phyloP scores from a whole-genome alignment of 768 basidiomycete genomes.

The Suillus spraguei region DNA sequence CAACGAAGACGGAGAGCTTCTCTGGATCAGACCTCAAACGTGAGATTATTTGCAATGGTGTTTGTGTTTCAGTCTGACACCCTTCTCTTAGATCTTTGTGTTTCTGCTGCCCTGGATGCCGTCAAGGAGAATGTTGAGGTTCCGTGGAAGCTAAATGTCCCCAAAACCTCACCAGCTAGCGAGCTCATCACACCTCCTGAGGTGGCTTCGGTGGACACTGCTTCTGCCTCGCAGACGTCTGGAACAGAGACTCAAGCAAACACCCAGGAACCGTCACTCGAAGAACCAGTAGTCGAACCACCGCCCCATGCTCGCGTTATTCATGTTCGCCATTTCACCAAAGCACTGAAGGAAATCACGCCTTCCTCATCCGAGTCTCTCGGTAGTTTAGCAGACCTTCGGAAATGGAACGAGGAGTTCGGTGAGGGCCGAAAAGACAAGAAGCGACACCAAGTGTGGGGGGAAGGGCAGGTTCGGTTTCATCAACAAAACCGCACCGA shows the following conservation, averaged over 20 bases:
- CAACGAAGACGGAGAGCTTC: constrained; percentile 79
- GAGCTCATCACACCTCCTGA: constrained; percentile 7
- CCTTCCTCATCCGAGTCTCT: constrained; percentile 86
- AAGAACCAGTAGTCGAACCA: constrained; percentile 1
- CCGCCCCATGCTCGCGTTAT: constrained; percentile 42
- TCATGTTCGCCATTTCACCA: constrained; percentile 67
- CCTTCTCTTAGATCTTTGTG: constrained; percentile 73
- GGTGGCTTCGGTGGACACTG: constrained; percentile 11
- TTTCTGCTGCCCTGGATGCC: constrained; percentile 88
- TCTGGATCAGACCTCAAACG: constrained; percentile 96
- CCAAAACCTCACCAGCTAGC: constrained; percentile 10
- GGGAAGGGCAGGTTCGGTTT: constrained; percentile 90
- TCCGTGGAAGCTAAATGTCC: constrained; percentile 60
- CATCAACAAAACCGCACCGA: constrained; percentile 44
- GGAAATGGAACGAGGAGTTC: constrained; percentile 93
- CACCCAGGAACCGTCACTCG: constrained; percentile 12
- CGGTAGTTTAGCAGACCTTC: constrained; percentile 72
- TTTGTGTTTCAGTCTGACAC: neutral
- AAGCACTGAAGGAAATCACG: constrained; percentile 87
- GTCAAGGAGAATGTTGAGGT: constrained; percentile 83
- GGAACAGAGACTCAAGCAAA: constrained; percentile 9
- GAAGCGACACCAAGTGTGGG: constrained; percentile 77
- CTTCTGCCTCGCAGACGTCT: constrained; percentile 5
- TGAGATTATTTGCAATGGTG: constrained; percentile 39
- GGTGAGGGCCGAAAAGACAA: constrained; percentile 79